These are phyloP conservation scores for Cupressus sempervirens DNA, from an alignment of 75 land plant species.

Conservation along the genomic window DNA sequence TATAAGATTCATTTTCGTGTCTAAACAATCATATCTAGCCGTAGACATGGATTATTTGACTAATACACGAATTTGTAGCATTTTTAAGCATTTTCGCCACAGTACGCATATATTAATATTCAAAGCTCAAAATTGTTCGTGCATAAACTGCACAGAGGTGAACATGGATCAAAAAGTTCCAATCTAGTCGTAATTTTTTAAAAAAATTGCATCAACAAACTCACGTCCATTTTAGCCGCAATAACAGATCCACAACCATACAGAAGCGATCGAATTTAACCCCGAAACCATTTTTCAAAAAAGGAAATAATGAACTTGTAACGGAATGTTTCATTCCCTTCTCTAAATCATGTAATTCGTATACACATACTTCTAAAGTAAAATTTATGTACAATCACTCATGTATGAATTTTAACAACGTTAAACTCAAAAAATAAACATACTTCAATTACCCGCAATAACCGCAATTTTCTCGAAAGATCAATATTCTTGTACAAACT, in stretches of 20 bases:
- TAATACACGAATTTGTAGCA: not conserved
- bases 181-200: not conserved
- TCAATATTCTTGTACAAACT: not conserved
- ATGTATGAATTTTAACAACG: not conserved
- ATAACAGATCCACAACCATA: not conserved
- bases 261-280: not conserved
- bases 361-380: not conserved
- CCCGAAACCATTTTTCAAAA: too few species aligned
- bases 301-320: too few species aligned
- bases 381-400: not conserved
- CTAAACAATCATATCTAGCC: too few species aligned
- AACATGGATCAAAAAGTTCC: not conserved
- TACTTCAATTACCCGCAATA: not conserved
- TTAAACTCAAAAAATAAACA: not conserved
- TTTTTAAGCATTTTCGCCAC: not conserved
- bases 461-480: not conserved
- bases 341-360: not conserved
- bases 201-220: not conserved
- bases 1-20: too few species aligned
- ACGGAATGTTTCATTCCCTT: too few species aligned
- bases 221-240: too few species aligned
- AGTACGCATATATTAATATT: not conserved
- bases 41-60: too few species aligned
- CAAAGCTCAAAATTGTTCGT: not conserved
- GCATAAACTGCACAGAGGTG: not conserved